Evolutionary conservation across 2,329 filamentous ascomycete genomes (phyloP), one percentile per base, ranked within the genome.

Genomic region (Aspergillus caelatus): DNA sequence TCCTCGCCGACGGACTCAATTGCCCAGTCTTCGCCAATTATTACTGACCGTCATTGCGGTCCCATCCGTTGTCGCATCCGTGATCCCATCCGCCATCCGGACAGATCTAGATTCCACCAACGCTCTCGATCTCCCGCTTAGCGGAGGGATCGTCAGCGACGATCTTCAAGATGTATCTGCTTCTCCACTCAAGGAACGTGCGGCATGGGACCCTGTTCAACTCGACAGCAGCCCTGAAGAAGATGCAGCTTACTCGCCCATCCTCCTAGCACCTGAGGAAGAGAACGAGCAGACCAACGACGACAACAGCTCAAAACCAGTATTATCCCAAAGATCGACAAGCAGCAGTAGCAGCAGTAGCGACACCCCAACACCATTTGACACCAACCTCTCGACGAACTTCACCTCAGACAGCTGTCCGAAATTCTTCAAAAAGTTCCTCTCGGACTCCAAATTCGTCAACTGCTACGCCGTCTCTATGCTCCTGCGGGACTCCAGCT

Each of bases 391-490:
- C 34, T 83, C 84, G 9, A 83, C 83, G 65, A 89, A 90, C 69
- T 91, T 91, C 77, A 84, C 85, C 19, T 77, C 75, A 59, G 71
- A 78, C 12, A 79, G 81, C 57, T 84, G 82, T 54, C 71, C 77
- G 16, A 74, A 80, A 5, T 83, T 94, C 78, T 89, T 96, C 76
- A 82, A 86, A 58, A 77, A 76, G 2, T 88, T 96, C 70, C 83
- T 95, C 57, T 80, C 79, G 54, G 86, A 92, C 73, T 74, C 84
- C 7, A 88, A 86, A 4, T 93, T 95, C 70, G 85, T 87, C 69
- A 77, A 84, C 58, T 98, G 94, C 80, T 88, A 94, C 68, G 92
- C 94, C 0, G 83, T 97, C 62, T 97, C 94, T 1, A 83, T 97
- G 71, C 86, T 98, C 67, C 82, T 98, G 11, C 75, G 96, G 88